Evolutionary conservation across 129 eudicot genomes (phyloP).

Genomic region (Pulicaria dysenterica): DNA sequence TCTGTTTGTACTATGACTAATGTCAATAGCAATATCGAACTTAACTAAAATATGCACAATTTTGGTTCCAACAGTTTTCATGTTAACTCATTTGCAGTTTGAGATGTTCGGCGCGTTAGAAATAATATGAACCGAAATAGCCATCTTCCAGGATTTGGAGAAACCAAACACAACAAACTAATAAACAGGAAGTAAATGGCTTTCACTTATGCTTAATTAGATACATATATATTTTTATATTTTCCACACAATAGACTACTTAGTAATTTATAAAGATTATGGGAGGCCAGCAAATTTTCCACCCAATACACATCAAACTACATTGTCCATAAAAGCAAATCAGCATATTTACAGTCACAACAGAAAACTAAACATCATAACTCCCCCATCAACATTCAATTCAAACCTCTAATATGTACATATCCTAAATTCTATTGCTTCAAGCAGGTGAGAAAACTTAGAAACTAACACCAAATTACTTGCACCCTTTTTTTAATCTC

Average conservation of each 20-base stretch:
- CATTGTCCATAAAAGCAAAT: slow-evolving; percentile 24
- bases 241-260: background rate
- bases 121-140: too few relatives aligned
- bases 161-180: background rate
- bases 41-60: too few relatives aligned
- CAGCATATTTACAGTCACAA: slow-evolving; percentile 38
- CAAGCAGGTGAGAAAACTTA: slow-evolving; percentile 14
- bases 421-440: slow-evolving; percentile 23
- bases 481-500: slow-evolving; percentile 19
- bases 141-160: too few relatives aligned
- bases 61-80: too few relatives aligned
- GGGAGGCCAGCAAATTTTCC: slow-evolving; percentile 4
- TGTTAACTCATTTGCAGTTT: too few relatives aligned
- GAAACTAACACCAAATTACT: slow-evolving; percentile 28
- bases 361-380: slow-evolving; percentile 28
- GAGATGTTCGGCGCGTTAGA: too few relatives aligned
- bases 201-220: background rate
- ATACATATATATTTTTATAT: background rate
- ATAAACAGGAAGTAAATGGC: background rate
- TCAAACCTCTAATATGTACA: slow-evolving; percentile 39
- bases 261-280: background rate
- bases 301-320: slow-evolving; percentile 21
- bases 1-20: too few relatives aligned
- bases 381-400: slow-evolving; percentile 28
- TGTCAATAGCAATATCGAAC: too few relatives aligned